A percentile compares a stretch with the other conserved stretches of the same genome.
phyloP scores from a whole-genome alignment of 352 stramenopile genomes.

The Blastocystis sp. region DNA sequence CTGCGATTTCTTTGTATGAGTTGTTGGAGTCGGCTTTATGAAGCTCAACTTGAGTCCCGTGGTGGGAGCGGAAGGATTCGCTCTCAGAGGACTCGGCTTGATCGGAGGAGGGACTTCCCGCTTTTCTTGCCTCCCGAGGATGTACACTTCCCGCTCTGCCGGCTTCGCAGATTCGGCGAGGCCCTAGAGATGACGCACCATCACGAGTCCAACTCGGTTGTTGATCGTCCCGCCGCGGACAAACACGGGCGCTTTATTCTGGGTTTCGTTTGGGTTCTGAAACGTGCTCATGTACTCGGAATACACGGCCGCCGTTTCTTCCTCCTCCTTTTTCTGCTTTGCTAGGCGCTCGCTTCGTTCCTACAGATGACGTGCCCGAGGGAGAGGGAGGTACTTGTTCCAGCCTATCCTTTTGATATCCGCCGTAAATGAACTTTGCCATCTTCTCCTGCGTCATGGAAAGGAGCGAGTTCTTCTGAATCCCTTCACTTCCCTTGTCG shows the following conservation, averaged over 20 bases:
- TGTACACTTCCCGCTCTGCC: constrained; percentile 28
- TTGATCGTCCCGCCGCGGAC: constrained; percentile 50
- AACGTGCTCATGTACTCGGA: constrained; percentile 61
- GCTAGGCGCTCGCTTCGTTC: constrained; percentile 30
- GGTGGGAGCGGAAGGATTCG: too few species aligned
- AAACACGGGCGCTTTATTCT: constrained; percentile 32
- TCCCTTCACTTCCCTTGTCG: not conserved
- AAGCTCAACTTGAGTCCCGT: constrained; percentile 6
- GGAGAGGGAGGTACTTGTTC: not conserved
- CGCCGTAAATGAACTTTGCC: constrained; percentile 64
- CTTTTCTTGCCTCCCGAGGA: constrained; percentile 8
- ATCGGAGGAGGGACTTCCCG: too few species aligned
- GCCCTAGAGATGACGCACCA: constrained; percentile 11
- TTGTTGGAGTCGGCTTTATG: constrained; percentile 9
- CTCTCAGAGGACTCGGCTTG: too few species aligned
- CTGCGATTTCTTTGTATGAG: constrained; percentile 9
- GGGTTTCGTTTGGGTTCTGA: not conserved
- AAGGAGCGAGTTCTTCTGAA: constrained; percentile 62
- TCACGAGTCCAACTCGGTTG: constrained; percentile 5
- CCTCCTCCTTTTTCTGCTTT: constrained; percentile 54
- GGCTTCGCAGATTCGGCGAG: not conserved
- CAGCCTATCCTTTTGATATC: constrained; percentile 34
- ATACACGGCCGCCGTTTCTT: constrained; percentile 57
- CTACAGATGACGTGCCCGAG: not conserved
- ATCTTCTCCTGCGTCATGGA: constrained; percentile 68